Evolutionary conservation across 768 basidiomycete species (phyloP).

Genomic region (Crepidotus variabilis): DNA sequence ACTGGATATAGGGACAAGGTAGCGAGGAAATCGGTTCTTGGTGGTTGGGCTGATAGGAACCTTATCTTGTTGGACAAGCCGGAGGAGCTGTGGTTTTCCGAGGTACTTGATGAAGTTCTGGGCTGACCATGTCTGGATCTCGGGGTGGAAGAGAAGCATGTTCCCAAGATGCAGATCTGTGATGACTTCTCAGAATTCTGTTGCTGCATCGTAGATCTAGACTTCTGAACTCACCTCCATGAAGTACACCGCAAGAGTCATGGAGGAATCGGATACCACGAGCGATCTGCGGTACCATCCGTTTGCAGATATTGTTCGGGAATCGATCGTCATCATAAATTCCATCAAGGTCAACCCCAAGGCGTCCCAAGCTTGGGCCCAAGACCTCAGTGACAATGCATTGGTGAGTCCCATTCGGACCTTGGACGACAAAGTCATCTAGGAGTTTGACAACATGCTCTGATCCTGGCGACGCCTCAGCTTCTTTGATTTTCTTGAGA

Average conservation of each 20-base stretch:
- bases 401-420: conserved; percentile 14
- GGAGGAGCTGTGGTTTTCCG: background rate
- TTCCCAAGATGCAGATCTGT: no score
- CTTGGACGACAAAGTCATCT: conserved; percentile 11
- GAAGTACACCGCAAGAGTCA: no score
- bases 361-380: conserved; percentile 6
- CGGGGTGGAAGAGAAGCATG: background rate
- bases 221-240: no score
- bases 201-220: no score
- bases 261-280: no score
- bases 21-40: background rate
- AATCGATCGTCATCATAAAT: conserved; percentile 4
- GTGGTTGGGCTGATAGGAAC: background rate
- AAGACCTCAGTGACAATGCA: conserved; percentile 12
- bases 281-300: background rate
- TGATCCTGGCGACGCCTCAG: background rate
- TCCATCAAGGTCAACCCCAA: conserved; percentile 4
- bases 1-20: background rate
- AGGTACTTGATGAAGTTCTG: background rate
- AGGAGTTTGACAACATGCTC: conserved; percentile 2
- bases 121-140: background rate
- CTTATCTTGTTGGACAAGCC: background rate
- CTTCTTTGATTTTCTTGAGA: background rate
- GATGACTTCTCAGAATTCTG: no score
- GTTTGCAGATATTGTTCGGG: conserved; percentile 3